These are phyloP conservation scores for Ustilago shanxiensis DNA, from an alignment of 1,284 basidiomycete genomes.

Conservation along the genomic window DNA sequence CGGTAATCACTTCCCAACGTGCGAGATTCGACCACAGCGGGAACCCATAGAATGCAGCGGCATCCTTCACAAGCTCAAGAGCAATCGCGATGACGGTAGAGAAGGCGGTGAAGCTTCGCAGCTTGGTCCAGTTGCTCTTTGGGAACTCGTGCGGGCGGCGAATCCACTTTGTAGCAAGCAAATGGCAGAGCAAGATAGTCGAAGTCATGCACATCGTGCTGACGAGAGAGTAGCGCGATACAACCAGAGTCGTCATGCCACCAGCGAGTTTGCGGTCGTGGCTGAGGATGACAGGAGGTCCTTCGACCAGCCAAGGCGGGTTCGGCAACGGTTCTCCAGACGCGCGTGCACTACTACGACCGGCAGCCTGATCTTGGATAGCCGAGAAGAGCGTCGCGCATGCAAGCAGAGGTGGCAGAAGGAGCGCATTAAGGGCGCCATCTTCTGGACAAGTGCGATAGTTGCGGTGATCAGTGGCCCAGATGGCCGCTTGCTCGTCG, in stretches of 20 bases:
- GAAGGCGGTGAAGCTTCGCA: constrained; percentile 70
- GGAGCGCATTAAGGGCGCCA: constrained; percentile 57
- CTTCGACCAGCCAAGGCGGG: constrained; percentile 55
- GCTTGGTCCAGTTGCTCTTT: constrained; percentile 65
- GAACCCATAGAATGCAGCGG: constrained; percentile 59
- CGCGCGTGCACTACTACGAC: constrained; percentile 43
- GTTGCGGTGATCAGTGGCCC: constrained; percentile 62
- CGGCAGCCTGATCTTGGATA: constrained; percentile 47
- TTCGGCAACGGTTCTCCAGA: constrained; percentile 49
- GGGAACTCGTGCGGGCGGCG: constrained; percentile 53
- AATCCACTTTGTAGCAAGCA: constrained; percentile 58
- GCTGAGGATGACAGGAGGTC: constrained; percentile 49
- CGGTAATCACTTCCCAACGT: constrained; percentile 77
- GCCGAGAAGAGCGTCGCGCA: constrained; percentile 54
- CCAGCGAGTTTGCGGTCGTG: constrained; percentile 35
- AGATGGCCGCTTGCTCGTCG: constrained; percentile 53
- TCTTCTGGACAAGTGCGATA: constrained; percentile 58
- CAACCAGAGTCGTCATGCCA: constrained; percentile 47
- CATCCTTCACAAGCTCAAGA: constrained; percentile 63
- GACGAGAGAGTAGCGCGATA: constrained; percentile 58
- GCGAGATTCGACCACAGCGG: constrained; percentile 62
- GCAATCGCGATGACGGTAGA: constrained; percentile 64
- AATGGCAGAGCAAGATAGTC: constrained; percentile 46
- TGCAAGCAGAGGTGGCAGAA: constrained; percentile 57
- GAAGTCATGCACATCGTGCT: constrained; percentile 57